Conservation (phyloP, 305 asterid genomes). For the Caryopteris hybrid region DNA sequence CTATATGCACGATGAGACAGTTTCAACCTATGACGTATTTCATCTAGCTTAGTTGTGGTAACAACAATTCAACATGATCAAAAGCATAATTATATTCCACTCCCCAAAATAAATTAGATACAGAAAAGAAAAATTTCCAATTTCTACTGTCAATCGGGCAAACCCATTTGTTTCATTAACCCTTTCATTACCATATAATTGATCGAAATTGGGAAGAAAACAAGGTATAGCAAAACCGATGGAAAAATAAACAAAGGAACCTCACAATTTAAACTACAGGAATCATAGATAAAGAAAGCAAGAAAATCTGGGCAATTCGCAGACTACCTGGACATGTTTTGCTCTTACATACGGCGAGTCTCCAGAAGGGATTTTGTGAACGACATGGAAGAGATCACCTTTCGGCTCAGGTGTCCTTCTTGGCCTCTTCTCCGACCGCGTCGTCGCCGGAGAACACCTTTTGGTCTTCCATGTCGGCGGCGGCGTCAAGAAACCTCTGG, state of each 20-base stretch:
- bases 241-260: neutral
- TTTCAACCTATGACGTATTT: neutral
- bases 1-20: neutral
- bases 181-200: too few relatives aligned
- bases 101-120: too few relatives aligned
- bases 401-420: constrained; percentile 27
- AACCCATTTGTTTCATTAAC: too few relatives aligned
- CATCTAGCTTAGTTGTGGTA: too few relatives aligned
- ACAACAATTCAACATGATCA: too few relatives aligned
- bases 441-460: constrained; percentile 32
- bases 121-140: too few relatives aligned
- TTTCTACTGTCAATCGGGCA: too few relatives aligned
- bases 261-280: neutral
- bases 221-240: neutral
- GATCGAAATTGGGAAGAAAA: too few relatives aligned
- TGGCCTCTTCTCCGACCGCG: constrained; percentile 49
- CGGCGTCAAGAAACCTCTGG: constrained; percentile 74
- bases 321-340: constrained; percentile 76
- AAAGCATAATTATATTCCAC: too few relatives aligned
- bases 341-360: constrained; percentile 90
- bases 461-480: constrained; percentile 46
- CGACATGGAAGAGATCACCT: constrained; percentile 45
- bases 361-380: constrained; percentile 81
- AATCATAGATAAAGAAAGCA: too few relatives aligned
- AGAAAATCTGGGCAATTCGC: too few relatives aligned